Evolutionary conservation across 768 basidiomycete genomes (phyloP).

Genomic region (Trametes sanguinea): DNA sequence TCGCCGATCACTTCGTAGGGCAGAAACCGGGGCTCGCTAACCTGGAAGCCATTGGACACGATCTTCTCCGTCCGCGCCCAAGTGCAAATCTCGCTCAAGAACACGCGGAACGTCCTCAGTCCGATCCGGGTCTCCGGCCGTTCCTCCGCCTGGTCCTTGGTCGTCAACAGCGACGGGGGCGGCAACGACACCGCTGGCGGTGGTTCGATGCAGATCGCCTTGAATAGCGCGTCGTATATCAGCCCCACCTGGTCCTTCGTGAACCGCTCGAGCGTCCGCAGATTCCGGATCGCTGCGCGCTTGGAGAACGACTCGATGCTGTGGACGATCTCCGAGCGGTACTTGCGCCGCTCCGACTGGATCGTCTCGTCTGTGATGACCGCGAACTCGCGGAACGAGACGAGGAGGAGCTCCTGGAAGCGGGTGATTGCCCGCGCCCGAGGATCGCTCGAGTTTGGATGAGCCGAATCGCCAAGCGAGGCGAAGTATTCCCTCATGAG

Average conservation of each 20-base stretch:
- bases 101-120: constrained; percentile 80
- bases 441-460: constrained; percentile 85
- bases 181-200: constrained; percentile 53
- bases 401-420: constrained; percentile 94
- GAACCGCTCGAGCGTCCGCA: constrained; percentile 78
- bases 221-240: constrained; percentile 91
- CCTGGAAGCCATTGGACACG: constrained; percentile 90
- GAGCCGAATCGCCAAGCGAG: constrained; percentile 90
- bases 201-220: constrained; percentile 76
- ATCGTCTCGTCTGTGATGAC: constrained; percentile 96
- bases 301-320: constrained; percentile 95
- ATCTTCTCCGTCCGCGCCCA: constrained; percentile 96
- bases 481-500: constrained; percentile 96
- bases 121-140: constrained; percentile 90
- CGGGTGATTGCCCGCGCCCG: constrained; percentile 91
- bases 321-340: constrained; percentile 86
- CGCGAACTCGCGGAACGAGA: constrained; percentile 97
- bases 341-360: constrained; percentile 78
- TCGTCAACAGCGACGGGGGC: constrained; percentile 52
- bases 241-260: constrained; percentile 84
- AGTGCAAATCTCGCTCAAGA: constrained; percentile 89
- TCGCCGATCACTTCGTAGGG: too few relatives aligned
- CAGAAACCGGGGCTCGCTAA: too few relatives aligned
- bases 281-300: constrained; percentile 85
- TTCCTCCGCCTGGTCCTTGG: constrained; percentile 61